These are phyloP conservation scores for Acer yangbiense DNA, from an alignment of 345 rosid species.

Conservation along the genomic window DNA sequence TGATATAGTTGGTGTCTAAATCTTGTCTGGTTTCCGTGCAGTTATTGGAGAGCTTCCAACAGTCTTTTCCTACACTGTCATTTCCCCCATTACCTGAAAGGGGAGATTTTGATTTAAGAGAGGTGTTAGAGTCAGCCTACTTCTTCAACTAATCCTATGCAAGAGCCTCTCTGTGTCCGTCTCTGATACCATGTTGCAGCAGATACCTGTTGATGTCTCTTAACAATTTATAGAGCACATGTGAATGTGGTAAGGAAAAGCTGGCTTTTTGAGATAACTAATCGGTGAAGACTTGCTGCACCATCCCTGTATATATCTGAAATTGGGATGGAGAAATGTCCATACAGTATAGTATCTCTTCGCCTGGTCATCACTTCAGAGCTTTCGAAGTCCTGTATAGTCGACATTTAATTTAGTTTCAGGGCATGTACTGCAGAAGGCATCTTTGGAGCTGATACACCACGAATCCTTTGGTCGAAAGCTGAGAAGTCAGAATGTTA, in stretches of 20 bases:
- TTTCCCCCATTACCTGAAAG: slow-evolving; percentile 89
- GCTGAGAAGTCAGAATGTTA: background rate
- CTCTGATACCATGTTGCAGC: background rate
- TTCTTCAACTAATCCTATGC: slow-evolving; percentile 73
- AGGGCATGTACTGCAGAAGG: background rate
- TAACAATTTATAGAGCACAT: background rate
- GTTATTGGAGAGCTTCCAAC: slow-evolving; percentile 86
- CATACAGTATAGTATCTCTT: background rate
- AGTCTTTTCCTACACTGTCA: slow-evolving; percentile 65
- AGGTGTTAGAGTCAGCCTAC: slow-evolving; percentile 82
- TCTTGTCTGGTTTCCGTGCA: slow-evolving; percentile 28
- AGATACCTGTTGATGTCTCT: background rate
- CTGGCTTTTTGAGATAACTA: background rate
- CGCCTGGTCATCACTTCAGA: background rate
- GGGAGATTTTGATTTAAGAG: slow-evolving; percentile 80
- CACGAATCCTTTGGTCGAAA: background rate
- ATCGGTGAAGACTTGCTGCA: background rate
- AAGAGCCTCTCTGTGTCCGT: background rate
- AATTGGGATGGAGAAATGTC: slow-evolving; percentile 7
- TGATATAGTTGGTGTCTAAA: background rate
- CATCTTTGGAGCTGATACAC: slow-evolving; percentile 3
- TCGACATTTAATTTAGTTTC: background rate
- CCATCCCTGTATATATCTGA: slow-evolving; percentile 14
- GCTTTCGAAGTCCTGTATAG: slow-evolving; percentile 6
- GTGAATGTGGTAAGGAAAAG: slow-evolving; percentile 9